Evolutionary conservation across 106 monocot genomes (phyloP), one percentile per base, ranked within the genome.

Genomic region (Xerophyta viscosa): DNA sequence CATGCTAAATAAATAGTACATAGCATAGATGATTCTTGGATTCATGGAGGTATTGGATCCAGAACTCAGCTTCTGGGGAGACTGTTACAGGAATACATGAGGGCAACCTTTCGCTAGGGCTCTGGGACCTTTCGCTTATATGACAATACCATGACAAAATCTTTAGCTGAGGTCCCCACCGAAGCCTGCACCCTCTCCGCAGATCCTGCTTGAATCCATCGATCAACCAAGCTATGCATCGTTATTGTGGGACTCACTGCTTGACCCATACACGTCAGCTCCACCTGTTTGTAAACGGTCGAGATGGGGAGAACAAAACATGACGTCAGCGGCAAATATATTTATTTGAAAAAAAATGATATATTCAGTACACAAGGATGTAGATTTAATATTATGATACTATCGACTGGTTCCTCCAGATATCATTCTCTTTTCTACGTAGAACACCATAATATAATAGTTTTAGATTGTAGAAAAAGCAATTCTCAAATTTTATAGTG

Each of bases 161-260:
- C 58, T 14, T 42, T 58, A 13, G 41, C 58, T 2, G 58, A 58
- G 41, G 58, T 27, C 7, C 58, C 58, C 17, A 58, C 42, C 5
- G 24, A 17, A 24, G 43, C 42, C 9, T 25, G 43, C 10, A 42
- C 25, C 41, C 20, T 31, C 36, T 58, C 36, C 3, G 41, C 41
- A 14, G 58, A 27, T 25, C n/a, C 43, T 17, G 42, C 8, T 13
- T 26, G 41, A 26, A 25, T 26, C 58, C 58, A 58, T 8, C 14
- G 17, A 27, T 58, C 58, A 0, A 58, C 27, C 24, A 58, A 58
- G 41, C 29, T 43, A 15, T 42, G 41, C n/a, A 58, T 3, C 3
- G 58, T 15, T 21, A 58, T 4, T 0, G 58, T 43, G 41, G 58
- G 41, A 10, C 24, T 41, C 41, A 58, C 26, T 26, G 26, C 26